A percentile compares a stretch with the other conserved stretches of the same genome.
Evolutionary conservation across 768 basidiomycete genomes (phyloP).

Genomic region (Leccinum uliginosum): DNA sequence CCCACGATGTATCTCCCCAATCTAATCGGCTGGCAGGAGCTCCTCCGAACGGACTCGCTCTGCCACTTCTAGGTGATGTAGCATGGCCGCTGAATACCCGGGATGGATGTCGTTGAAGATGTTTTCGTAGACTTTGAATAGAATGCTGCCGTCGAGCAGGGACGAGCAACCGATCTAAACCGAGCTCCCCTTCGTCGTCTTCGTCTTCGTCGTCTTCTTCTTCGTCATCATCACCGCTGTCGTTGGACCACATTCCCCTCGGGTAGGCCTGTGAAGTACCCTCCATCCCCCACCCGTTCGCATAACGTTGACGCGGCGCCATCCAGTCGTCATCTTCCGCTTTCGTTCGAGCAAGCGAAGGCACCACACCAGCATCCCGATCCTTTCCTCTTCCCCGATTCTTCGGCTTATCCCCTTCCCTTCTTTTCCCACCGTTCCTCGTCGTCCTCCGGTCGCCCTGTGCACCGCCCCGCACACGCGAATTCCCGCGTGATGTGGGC

Average conservation of each 20-base stretch:
- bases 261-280: constrained; percentile 11
- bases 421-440: constrained; percentile 24
- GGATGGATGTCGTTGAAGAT: constrained; percentile 38
- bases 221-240: constrained; percentile 34
- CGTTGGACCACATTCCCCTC: constrained; percentile 17
- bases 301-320: constrained; percentile 31
- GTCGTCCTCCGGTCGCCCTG: constrained; percentile 17
- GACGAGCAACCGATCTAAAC: constrained; percentile 63
- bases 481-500: constrained; percentile 58
- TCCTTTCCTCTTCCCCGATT: constrained; percentile 26
- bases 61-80: constrained; percentile 16
- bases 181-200: constrained; percentile 55
- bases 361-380: constrained; percentile 40
- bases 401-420: constrained; percentile 13
- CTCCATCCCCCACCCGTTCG: constrained; percentile 31
- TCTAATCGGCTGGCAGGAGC: constrained; percentile 3
- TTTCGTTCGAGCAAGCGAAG: constrained; percentile 56
- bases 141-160: constrained; percentile 71
- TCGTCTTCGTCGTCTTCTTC: constrained; percentile 33
- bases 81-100: constrained; percentile 11
- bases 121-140: constrained; percentile 65
- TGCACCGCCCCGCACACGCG: constrained; percentile 31
- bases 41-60: constrained; percentile 15
- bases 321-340: constrained; percentile 57
- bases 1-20: constrained; percentile 23